Evolutionary conservation across 1,284 basidiomycete genomes (phyloP), one percentile per base, ranked within the genome.

Genomic region (Cutaneotrichosporon sp.): DNA sequence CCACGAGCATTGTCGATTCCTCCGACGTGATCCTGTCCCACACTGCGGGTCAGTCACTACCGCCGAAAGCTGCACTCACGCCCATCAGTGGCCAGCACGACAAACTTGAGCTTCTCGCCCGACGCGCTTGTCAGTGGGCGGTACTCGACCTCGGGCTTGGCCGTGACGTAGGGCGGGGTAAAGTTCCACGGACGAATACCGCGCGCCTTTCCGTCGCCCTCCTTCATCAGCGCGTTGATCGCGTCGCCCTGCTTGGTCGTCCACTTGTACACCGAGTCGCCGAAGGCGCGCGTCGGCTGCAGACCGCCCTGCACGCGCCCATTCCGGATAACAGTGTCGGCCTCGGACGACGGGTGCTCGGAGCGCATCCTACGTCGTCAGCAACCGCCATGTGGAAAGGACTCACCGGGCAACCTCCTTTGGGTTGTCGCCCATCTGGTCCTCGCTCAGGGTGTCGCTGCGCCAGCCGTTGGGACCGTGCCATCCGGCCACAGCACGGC

Each of bases 11-110:
- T 46, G 96, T 91, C 8, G 93, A 90, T 65, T 98, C 93, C 69
- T 92, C 86, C n/a, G 92, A 96, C 57, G 87, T 87, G 51, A 98
- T 80, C 62, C 88, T 80, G 75, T 99, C 96, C 90, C 93, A 97
- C 47, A 97, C 74, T 76, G 51, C 3, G 14, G n/a, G 37, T 21
- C 37, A 35, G 21, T 37, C 21, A 44, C 22, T 14, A 12, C 22
- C 8, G 8, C 30, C 10, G 3, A 18, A 20, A 36, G 21, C 4
- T 22, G n/a, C n/a, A 73, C 75, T 73, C 65, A 71, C 77, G 80
- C 14, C 93, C 93, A 66, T 96, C 92, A 0, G 91, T 94, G 1
- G 91, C 92, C 60, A 96, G 81, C 39, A 96, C 85, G 52, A 96
- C 68, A 70, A 93, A 92, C 48, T 81, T 81, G 22, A 82, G 69